Conservation (phyloP, 2,329 filamentous ascomycete species). For the Microcyclospora pomicola region DNA sequence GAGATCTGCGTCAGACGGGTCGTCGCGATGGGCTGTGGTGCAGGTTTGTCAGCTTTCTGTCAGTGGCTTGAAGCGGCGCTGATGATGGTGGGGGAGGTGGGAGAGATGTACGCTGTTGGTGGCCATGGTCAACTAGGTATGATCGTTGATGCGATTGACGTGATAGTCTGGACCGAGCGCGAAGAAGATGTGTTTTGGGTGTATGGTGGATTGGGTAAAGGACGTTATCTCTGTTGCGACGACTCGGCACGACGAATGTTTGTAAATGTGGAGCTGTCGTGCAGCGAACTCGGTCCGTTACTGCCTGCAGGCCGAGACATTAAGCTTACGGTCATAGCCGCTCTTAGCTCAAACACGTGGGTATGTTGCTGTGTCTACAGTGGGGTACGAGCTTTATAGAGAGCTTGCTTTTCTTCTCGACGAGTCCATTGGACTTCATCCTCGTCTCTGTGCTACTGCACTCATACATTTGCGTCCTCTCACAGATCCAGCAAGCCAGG, state of each 20-base stretch:
- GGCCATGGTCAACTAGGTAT: constrained; percentile 1
- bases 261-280: too few species aligned
- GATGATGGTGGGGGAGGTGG: background rate
- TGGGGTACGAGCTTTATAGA: background rate
- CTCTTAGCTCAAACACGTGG: too few species aligned
- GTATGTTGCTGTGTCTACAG: too few species aligned
- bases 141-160: background rate
- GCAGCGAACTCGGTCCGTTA: too few species aligned
- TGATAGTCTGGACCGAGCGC: too few species aligned
- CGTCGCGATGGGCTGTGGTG: constrained; percentile 54
- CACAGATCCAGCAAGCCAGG: constrained; percentile 2
- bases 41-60: background rate
- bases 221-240: too few species aligned
- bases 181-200: too few species aligned
- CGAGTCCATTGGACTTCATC: constrained; percentile 9
- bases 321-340: too few species aligned
- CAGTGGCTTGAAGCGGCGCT: background rate
- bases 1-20: constrained; percentile 74
- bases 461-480: too few species aligned
- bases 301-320: too few species aligned
- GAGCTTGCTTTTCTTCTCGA: constrained; percentile 2
- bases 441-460: constrained; percentile 2
- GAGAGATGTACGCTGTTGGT: constrained; percentile 3
- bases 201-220: too few species aligned
- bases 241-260: too few species aligned